A percentile compares a stretch with the other conserved stretches of the same genome.
Conservation (phyloP, 306 rosid genomes). For the Cotoneaster glaucophyllus region DNA sequence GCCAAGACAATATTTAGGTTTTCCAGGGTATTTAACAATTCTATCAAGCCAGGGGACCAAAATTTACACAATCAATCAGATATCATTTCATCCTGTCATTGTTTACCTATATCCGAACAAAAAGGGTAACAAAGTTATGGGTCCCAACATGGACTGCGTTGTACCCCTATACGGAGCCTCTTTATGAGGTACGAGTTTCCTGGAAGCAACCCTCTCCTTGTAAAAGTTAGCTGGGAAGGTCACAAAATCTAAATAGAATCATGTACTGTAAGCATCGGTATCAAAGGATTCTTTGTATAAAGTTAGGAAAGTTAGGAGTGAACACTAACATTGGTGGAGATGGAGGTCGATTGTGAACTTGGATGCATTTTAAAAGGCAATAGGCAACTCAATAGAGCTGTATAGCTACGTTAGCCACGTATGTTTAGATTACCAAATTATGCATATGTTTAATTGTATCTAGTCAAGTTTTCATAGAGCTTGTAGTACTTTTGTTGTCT, state of each 20-base stretch:
- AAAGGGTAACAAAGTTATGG: neutral
- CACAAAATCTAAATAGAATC: neutral
- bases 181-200: conserved; percentile 12
- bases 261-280: neutral
- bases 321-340: neutral
- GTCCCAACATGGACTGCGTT: neutral
- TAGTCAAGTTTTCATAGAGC: neutral
- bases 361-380: neutral
- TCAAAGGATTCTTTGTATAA: neutral
- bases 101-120: neutral
- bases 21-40: neutral
- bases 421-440: no score
- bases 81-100: neutral
- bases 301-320: neutral
- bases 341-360: neutral
- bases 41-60: neutral
- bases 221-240: neutral
- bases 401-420: neutral
- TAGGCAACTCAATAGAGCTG: neutral
- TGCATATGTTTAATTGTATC: neutral
- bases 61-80: neutral
- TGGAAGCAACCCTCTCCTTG: conserved; percentile 18
- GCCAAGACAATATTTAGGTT: no score
- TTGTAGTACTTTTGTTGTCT: neutral
- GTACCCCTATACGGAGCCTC: neutral